Evolutionary conservation across 176 grass and related monocot species (phyloP), one percentile per base, ranked within the genome.

Genomic region (Bolboschoenus planiculmis): DNA sequence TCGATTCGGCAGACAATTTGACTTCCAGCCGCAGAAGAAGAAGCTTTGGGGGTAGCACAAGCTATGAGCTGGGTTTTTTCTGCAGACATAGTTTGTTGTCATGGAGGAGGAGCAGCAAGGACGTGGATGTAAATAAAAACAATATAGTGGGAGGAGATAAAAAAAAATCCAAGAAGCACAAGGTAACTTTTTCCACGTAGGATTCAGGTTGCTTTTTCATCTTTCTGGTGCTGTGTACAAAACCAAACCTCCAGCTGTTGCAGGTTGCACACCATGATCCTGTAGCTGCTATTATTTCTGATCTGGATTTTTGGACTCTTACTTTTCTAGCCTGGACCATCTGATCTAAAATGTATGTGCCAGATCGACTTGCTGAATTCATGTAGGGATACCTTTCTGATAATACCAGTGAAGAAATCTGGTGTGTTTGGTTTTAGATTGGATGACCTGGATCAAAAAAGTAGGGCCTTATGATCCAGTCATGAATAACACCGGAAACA

Each of bases 31-130:
- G n/a, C n/a, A 80, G 78, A 80, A 60, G 48, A 80, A 80, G 54
- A 42, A 80, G 78, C n/a, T 29, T 82, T n/a, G 56, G 56, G 57
- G 59, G 26, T 63, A 64, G 59, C 65, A 82, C 39, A 82, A 82
- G 59, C 56, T n/a, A 80, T 24, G 56, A 60, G 78, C 10, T 16
- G 1, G 74, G 40, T 58, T 47, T 82, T 62, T 43, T 64, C 10
- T 48, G 39, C 37, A 58, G 4, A 26, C 21, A 30, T 58, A 80
- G 15, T 57, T 59, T 56, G 18, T 42, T 82, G 7, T 44, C 58
- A 64, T 82, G 79, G 79, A 82, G 58, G 36, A 23, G 57, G 26
- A 34, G 21, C 31, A 82, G 35, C 23, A 82, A 81, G 59, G 26
- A 40, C 6, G 64, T 30, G 31, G 79, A 63, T 65, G 56, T 21